Evolutionary conservation across 257 asterid genomes (phyloP), one percentile per base, ranked within the genome.

Genomic region (Nyctanthes arbortristis): DNA sequence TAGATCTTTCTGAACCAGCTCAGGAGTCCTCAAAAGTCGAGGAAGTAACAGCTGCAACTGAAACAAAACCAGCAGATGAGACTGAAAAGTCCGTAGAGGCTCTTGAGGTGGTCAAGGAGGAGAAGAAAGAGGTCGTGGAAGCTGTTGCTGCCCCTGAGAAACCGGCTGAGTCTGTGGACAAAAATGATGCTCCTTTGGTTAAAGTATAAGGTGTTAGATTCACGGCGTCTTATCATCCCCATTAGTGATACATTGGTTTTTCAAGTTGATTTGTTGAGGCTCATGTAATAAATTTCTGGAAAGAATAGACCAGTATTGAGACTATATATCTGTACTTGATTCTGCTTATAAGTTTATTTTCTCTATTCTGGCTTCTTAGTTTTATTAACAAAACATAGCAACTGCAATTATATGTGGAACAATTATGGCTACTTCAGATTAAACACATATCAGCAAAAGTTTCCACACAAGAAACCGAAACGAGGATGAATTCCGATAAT

Each of bases 1-100:
- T 79, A 52, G 90, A 84, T 54, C 68, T 73, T 13, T 39, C 82
- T 7, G 85, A 79, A 58, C 71, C 87, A 61, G 82, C 79, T 60
- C 54, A 72, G 2, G 85, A 79, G 55, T 78, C 81, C 14, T 73
- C 87, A 4, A 73, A 85, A 47, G 55, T 33, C 20, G 84, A 73
- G 71, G 87, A 79, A 52, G 78, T 13, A 47, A 33, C 61, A 24
- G 58, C 75, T 3, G 79, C 37, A 27, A 14, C 62, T 8, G 79
- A 14, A 14, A 9, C 59, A 52, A 52, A 52, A 24, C 16, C 29
- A 73, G 72, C 52, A 31, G 57, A 66, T 60, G 76, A 68, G 68
- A 28, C 71, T 24, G 58, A 47, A 3, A 66, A 32, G 33, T 74
- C 55, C n/a, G 74, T 60, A 33, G 81, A 75, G 35, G 76, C 65